These are phyloP conservation scores for Diophrys sp. DNA, from an alignment of 73 alveolate species.

Conservation along the genomic window DNA sequence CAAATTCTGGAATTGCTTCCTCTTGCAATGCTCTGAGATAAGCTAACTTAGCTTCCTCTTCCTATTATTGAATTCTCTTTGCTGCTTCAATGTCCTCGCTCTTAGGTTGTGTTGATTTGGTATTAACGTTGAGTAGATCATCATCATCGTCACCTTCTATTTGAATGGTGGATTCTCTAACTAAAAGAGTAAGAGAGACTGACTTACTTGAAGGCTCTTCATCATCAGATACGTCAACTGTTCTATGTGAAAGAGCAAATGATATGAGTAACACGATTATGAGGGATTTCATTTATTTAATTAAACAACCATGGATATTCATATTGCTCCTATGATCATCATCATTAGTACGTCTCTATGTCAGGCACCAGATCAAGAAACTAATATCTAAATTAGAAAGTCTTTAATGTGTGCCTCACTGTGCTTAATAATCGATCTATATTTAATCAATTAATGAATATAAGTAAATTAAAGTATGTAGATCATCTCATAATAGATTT, in stretches of 20 bases:
- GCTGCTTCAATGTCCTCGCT: neutral
- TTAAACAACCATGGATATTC: too few relatives aligned
- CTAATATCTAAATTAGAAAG: too few relatives aligned
- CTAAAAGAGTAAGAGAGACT: neutral
- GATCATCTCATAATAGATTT: too few relatives aligned
- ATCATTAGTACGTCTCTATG: too few relatives aligned
- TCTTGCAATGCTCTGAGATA: neutral
- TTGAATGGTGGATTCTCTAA: neutral
- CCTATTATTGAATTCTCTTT: neutral
- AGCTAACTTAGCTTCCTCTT: neutral
- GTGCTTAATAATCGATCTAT: too few relatives aligned
- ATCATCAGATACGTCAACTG: neutral
- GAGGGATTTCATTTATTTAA: too few relatives aligned
- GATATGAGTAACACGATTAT: too few relatives aligned
- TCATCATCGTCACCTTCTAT: neutral
- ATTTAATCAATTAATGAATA: too few relatives aligned
- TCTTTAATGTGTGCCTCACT: too few relatives aligned
- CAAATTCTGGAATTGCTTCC: neutral
- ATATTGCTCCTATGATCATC: too few relatives aligned
- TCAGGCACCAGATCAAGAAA: too few relatives aligned
- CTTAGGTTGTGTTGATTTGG: neutral
- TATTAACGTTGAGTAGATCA: neutral
- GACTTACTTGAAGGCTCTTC: neutral
- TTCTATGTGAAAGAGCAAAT: neutral
- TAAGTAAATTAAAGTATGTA: too few relatives aligned